Conservation (phyloP, 306 rosid genomes). For the Begonia fuchsioides region DNA sequence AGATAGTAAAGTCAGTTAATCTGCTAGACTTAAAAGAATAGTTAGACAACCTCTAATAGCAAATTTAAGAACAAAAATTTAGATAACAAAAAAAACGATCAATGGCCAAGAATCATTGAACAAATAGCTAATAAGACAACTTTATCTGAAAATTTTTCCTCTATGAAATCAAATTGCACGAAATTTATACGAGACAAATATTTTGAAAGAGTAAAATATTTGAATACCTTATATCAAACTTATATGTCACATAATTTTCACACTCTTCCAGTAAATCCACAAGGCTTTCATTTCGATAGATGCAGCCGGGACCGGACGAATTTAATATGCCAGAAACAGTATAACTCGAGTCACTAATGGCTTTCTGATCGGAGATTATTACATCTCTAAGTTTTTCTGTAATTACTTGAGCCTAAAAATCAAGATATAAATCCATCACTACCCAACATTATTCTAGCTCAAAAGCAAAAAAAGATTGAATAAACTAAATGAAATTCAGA, state of each 20-base stretch:
- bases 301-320: conserved; percentile 33
- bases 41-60: too few species aligned
- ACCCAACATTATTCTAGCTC: not conserved
- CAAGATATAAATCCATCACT: conserved; percentile 6
- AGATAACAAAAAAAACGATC: too few species aligned
- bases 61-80: too few species aligned
- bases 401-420: conserved; percentile 41
- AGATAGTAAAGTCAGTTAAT: too few species aligned
- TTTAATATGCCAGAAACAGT: conserved; percentile 63
- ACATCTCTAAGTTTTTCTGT: conserved; percentile 42
- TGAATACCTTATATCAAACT: conserved; percentile 56
- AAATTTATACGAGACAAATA: not conserved
- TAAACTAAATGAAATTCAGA: not conserved
- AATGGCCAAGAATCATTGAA: too few species aligned
- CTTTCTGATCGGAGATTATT: conserved; percentile 42
- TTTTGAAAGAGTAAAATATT: not conserved
- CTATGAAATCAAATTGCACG: too few species aligned
- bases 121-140: too few species aligned
- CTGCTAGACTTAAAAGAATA: too few species aligned
- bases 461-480: not conserved
- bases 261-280: conserved; percentile 37
- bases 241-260: conserved; percentile 32
- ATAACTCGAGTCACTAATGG: conserved; percentile 34
- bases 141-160: too few species aligned
- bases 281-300: conserved; percentile 50